A percentile compares a stretch with the other conserved stretches of the same genome.
Conservation (phyloP, 2,329 filamentous ascomycete genomes). For the Metarhizium rileyi region DNA sequence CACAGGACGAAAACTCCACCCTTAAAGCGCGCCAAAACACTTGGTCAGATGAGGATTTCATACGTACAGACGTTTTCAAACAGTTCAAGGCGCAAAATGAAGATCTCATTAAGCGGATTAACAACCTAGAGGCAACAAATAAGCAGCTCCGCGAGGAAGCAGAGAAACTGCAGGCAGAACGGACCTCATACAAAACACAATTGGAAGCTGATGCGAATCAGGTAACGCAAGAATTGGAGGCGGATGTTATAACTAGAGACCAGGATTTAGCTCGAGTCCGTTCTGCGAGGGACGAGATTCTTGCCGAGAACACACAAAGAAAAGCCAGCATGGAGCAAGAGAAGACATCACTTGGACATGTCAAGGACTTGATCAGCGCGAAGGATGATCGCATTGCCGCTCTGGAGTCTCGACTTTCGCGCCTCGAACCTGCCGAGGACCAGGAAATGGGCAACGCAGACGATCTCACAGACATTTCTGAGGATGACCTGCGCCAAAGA, state of each 20-base stretch:
- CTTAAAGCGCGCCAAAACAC: conserved; percentile 59
- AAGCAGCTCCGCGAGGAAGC: conserved; percentile 75
- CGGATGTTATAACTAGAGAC: conserved; percentile 70
- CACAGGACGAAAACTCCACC: conserved; percentile 71
- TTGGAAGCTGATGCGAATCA: conserved; percentile 72
- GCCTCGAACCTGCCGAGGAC: conserved; percentile 47
- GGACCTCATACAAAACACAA: conserved; percentile 70
- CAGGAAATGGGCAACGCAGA: conserved; percentile 33
- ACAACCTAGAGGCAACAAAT: conserved; percentile 83
- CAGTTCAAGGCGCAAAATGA: conserved; percentile 83
- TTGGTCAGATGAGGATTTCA: conserved; percentile 85
- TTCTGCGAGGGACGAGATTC: conserved; percentile 72
- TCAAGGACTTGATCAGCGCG: conserved; percentile 71
- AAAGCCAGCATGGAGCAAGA: conserved; percentile 74
- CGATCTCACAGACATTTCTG: conserved; percentile 47
- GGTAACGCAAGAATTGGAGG: conserved; percentile 67
- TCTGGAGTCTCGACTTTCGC: conserved; percentile 72
- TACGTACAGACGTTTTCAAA: conserved; percentile 88
- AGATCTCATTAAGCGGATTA: conserved; percentile 84
- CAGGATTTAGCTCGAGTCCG: conserved; percentile 79
- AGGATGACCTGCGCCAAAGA: conserved; percentile 64
- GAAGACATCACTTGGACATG: conserved; percentile 56
- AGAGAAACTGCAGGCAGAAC: conserved; percentile 74
- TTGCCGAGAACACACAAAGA: conserved; percentile 70
- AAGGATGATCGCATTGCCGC: conserved; percentile 72